These are phyloP conservation scores for Septoria petroselini DNA, from an alignment of 2,329 filamentous ascomycete species.

Conservation along the genomic window DNA sequence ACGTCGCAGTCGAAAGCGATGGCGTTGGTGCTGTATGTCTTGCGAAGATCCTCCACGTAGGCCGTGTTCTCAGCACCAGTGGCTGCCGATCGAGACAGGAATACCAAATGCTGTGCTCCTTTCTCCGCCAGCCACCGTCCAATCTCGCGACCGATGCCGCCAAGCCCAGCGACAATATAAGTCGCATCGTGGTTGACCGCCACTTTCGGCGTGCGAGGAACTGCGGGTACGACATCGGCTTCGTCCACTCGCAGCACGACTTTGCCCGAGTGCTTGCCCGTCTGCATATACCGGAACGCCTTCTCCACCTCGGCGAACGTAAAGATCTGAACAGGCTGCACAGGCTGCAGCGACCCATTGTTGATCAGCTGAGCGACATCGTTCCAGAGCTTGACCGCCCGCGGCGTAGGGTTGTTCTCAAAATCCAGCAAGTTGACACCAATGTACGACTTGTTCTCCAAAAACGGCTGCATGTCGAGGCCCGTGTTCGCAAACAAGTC, in stretches of 20 bases:
- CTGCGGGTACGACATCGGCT: constrained; percentile 4
- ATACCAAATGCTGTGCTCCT: constrained; percentile 14
- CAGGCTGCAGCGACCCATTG: constrained; percentile 6
- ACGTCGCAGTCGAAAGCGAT: constrained; percentile 17
- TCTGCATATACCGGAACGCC: constrained; percentile 20
- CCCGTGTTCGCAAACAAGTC: constrained; percentile 23
- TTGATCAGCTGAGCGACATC: constrained; percentile 23
- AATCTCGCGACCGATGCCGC: constrained; percentile 18
- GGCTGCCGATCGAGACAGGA: constrained; percentile 15
- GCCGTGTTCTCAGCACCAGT: constrained; percentile 5
- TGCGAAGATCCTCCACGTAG: constrained; percentile 8
- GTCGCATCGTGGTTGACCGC: constrained; percentile 3
- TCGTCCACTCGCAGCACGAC: constrained; percentile 9
- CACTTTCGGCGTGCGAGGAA: constrained; percentile 7
- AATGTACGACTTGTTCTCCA: constrained; percentile 16
- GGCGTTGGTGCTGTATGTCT: constrained; percentile 5
- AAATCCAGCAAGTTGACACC: constrained; percentile 22
- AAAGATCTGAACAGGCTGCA: constrained; percentile 21
- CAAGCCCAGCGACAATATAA: constrained; percentile 20
- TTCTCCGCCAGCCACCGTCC: constrained; percentile 8
- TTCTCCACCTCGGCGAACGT: constrained; percentile 23
- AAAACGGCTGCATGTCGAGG: constrained; percentile 20
- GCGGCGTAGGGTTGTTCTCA: constrained; percentile 11
- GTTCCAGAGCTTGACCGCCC: constrained; percentile 15
- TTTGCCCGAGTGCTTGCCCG: constrained; percentile 21